These are phyloP conservation scores for Pythium folliculosum DNA, from an alignment of 352 stramenopile species.

Conservation along the genomic window DNA sequence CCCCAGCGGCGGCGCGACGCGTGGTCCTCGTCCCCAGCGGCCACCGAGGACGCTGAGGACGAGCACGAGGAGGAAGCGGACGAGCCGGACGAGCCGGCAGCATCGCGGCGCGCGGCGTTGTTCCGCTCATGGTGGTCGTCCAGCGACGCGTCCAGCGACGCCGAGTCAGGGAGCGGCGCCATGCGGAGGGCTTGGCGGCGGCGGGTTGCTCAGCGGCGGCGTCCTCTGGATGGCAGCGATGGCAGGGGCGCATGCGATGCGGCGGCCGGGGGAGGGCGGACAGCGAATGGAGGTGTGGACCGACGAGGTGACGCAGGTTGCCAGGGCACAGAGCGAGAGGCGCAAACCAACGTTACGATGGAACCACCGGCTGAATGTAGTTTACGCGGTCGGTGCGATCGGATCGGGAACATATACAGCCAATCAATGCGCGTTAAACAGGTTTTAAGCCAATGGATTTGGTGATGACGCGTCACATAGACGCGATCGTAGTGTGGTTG, in stretches of 20 bases:
- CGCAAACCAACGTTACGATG: neutral
- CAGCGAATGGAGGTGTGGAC: neutral
- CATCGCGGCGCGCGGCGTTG: neutral
- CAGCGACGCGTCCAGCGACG: constrained; percentile 5
- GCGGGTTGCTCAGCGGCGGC: neutral
- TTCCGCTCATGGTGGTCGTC: neutral
- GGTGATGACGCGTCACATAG: constrained; percentile 11
- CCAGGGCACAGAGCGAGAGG: constrained; percentile 5
- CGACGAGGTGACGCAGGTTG: neutral
- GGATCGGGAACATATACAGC: neutral
- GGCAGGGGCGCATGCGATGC: neutral
- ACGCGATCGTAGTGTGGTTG: constrained; percentile 12
- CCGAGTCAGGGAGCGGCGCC: constrained; percentile 22
- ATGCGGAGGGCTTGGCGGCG: neutral
- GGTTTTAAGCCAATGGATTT: constrained; percentile 15
- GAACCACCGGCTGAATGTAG: constrained; percentile 6
- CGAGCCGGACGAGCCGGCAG: constrained; percentile 2
- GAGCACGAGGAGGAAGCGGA: constrained; percentile 16
- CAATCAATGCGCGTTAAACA: constrained; percentile 6
- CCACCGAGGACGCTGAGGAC: neutral
- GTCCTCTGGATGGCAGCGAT: neutral
- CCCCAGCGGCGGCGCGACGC: constrained; percentile 44
- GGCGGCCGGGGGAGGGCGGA: neutral
- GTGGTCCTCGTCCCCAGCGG: neutral
- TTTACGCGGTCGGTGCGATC: neutral